Conservation (phyloP, 1,284 basidiomycete species). For the Ceratorhiza oryzae-sativae region DNA sequence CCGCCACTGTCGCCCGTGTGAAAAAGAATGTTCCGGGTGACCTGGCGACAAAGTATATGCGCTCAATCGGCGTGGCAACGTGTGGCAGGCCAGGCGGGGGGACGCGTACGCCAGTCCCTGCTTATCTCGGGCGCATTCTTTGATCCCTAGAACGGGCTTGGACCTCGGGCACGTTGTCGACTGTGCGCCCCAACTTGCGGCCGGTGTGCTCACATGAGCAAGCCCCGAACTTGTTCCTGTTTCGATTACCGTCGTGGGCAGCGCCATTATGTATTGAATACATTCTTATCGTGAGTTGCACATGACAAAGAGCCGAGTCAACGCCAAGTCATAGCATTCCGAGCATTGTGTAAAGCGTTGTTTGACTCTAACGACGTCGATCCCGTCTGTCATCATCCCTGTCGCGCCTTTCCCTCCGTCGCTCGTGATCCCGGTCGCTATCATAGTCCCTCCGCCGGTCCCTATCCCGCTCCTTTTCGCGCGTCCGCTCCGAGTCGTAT, state of each 20-base stretch:
- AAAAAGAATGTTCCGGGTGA: conserved; percentile 22
- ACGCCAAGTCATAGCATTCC: too few relatives aligned
- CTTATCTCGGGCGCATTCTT: neutral
- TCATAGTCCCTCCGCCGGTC: conserved; percentile 42
- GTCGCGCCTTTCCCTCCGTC: conserved; percentile 48
- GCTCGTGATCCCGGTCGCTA: conserved; percentile 48
- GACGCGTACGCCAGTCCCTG: neutral
- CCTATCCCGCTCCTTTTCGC: conserved; percentile 42
- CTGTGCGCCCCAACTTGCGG: neutral
- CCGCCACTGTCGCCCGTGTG: conserved; percentile 12
- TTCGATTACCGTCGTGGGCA: neutral
- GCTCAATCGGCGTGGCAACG: neutral
- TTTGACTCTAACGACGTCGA: neutral
- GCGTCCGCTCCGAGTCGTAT: conserved; percentile 48
- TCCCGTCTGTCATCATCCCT: conserved; percentile 46
- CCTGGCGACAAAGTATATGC: neutral
- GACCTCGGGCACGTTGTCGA: neutral
- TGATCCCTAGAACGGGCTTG: neutral
- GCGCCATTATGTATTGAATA: neutral
- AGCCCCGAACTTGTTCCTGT: neutral
- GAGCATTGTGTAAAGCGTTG: neutral
- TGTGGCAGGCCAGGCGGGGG: neutral
- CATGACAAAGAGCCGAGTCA: neutral
- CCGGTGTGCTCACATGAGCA: neutral
- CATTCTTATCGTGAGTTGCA: neutral